Percentiles rank a stretch among this genome's conserved stretches.
These are phyloP conservation scores for Didymosphaeria variabile DNA, from an alignment of 2,329 filamentous ascomycete genomes.

Conservation along the genomic window DNA sequence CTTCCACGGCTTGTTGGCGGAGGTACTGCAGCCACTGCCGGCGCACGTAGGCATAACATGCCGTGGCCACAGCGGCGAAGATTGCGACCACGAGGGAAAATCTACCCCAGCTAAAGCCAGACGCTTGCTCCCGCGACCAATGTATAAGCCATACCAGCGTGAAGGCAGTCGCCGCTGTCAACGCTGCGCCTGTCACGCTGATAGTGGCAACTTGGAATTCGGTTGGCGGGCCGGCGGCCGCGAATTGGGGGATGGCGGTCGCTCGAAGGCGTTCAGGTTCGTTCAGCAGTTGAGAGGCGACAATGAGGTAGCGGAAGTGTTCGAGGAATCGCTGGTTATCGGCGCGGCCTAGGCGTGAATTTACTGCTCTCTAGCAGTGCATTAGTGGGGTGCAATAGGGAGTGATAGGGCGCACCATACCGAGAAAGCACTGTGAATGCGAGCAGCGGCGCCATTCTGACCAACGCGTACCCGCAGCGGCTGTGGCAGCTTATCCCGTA, in stretches of 20 bases:
- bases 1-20: constrained; percentile 75
- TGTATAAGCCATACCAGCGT: constrained; percentile 72
- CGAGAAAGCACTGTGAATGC: constrained; percentile 50
- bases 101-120: constrained; percentile 65
- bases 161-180: constrained; percentile 71
- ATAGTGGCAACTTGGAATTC: constrained; percentile 57
- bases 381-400: constrained; percentile 23
- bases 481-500: constrained; percentile 59
- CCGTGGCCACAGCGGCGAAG: constrained; percentile 61
- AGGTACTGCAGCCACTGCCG: constrained; percentile 85
- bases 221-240: constrained; percentile 30
- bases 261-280: constrained; percentile 59
- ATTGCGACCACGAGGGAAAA: constrained; percentile 58
- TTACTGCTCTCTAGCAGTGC: constrained; percentile 69
- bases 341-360: constrained; percentile 74
- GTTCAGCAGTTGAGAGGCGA: constrained; percentile 87
- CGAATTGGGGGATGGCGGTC: constrained; percentile 38
- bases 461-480: constrained; percentile 52
- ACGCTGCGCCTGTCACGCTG: constrained; percentile 71
- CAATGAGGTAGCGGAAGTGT: constrained; percentile 90
- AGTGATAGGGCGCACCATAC: constrained; percentile 31
- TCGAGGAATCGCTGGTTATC: constrained; percentile 89
- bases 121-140: constrained; percentile 68
- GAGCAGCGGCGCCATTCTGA: constrained; percentile 49
- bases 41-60: constrained; percentile 76